Evolutionary conservation across 805 yeast genomes (phyloP).

Genomic region (Aciculoconidium aculeatum): DNA sequence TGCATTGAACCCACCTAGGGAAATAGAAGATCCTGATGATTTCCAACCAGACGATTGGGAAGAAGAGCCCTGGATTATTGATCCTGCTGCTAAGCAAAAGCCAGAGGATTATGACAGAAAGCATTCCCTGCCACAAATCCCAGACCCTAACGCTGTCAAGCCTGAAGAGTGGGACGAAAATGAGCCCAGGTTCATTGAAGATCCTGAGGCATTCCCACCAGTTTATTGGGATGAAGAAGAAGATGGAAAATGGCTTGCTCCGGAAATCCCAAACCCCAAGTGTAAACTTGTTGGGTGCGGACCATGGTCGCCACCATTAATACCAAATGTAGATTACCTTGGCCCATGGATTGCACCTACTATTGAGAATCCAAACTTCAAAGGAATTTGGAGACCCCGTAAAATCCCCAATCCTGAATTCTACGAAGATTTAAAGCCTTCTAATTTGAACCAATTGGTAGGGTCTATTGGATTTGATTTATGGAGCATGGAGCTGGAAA

Average conservation of each 20-base stretch:
- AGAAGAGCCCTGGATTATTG: slow-evolving; percentile 60
- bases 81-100: slow-evolving; percentile 54
- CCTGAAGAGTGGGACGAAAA: slow-evolving; percentile 82
- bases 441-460: slow-evolving; percentile 52
- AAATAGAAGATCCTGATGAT: slow-evolving; percentile 51
- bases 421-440: slow-evolving; percentile 52
- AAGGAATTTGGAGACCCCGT: slow-evolving; percentile 74
- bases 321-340: slow-evolving; percentile 63
- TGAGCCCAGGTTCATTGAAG: slow-evolving; percentile 50
- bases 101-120: slow-evolving; percentile 85
- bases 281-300: slow-evolving; percentile 75
- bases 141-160: slow-evolving; percentile 59
- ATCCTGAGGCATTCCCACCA: slow-evolving; percentile 65
- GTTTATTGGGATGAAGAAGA: slow-evolving; percentile 85
- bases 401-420: slow-evolving; percentile 64
- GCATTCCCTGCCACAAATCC: slow-evolving; percentile 51
- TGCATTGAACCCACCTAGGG: slow-evolving; percentile 58
- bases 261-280: slow-evolving; percentile 64
- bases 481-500: slow-evolving; percentile 77
- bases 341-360: slow-evolving; percentile 76
- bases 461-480: slow-evolving; percentile 85
- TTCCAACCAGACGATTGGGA: slow-evolving; percentile 80
- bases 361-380: slow-evolving; percentile 67
- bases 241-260: slow-evolving; percentile 82
- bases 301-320: slow-evolving; percentile 62